A percentile compares a stretch with the other conserved stretches of the same genome.
Evolutionary conservation across 306 rosid species (phyloP).

Genomic region (Gastrolobium villosum): DNA sequence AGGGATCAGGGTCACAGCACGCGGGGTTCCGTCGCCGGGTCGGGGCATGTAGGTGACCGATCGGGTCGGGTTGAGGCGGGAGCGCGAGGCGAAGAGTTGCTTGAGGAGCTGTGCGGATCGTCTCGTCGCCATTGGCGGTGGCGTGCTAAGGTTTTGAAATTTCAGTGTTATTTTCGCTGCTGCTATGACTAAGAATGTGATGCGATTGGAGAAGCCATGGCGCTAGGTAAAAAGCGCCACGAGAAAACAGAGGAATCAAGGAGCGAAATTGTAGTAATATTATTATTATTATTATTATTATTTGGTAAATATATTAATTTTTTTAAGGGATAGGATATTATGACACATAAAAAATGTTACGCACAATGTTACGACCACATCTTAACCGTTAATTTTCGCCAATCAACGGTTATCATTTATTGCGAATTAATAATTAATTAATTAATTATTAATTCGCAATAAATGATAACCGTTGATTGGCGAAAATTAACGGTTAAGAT

Average conservation of each 20-base stretch:
- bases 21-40: slow-evolving; percentile 83
- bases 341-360: no score
- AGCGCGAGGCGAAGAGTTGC: slow-evolving; percentile 34
- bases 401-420: no score
- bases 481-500: no score
- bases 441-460: no score
- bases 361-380: no score
- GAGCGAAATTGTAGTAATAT: no score
- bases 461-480: no score
- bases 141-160: slow-evolving; percentile 40
- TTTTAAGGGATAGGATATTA: no score
- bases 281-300: no score
- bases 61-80: slow-evolving; percentile 55
- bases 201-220: slow-evolving; percentile 47
- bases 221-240: slow-evolving; percentile 14
- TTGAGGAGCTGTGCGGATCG: slow-evolving; percentile 53
- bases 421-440: no score
- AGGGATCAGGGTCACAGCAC: slow-evolving; percentile 79
- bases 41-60: slow-evolving; percentile 89
- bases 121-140: slow-evolving; percentile 65
- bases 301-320: no score
- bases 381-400: no score
- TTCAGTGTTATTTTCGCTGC: neutral
- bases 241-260: neutral
- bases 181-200: slow-evolving; percentile 16